Base-by-base conservation (phyloP, 257 asterid genomes). In the Nicotiana benthamiana region DNA sequence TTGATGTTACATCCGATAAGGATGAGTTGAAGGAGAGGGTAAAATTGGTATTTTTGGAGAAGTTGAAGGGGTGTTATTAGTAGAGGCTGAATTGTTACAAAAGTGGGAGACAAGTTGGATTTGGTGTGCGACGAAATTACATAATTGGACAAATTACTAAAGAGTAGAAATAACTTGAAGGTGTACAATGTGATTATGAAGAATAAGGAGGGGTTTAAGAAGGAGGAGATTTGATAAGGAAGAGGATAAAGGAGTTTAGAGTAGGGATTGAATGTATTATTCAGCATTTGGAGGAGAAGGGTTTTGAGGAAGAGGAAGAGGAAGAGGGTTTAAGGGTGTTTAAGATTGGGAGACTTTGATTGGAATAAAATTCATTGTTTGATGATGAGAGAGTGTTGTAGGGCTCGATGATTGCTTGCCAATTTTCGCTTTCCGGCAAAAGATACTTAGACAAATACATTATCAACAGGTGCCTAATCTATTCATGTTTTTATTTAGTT, bases 331-430 rank as follows among this genome's bases (percentile, higher is more conserved):
- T 17, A 40, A 80, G 83, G 15, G 77, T 89, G 64, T 86, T 92
- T 32, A 82, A 13, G 51, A 84, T 92, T 12, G 88, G 80, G 24
- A 87, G 92, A 84, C 64, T 80, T 90, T 7, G 87, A 84, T 36
- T 92, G 97, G 99, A 85, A 70, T 86, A 90, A 83, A 83, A 81
- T 95, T 80, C 88, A 89, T 83, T 82, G 60, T 83, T 78, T 91
- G 79, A 86, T 93, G 85, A 86, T 68, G 89, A 95, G 99, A 88
- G 99, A 95, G 65, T 87, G 93, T 63, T 84, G 90, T 81, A 84
- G 99, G 99, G 87, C 91, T 95, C 75, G 96, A 90, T 43, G 93
- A 88, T 84, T 97, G 99, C 54, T 89, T 95, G 82, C 99, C 99
- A 0, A 91, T 95, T 79, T 95, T 86, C 32, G 89, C 94, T 75